phyloP scores from a whole-genome alignment of 148 eudicot genomes.

The Cornus controversa region DNA sequence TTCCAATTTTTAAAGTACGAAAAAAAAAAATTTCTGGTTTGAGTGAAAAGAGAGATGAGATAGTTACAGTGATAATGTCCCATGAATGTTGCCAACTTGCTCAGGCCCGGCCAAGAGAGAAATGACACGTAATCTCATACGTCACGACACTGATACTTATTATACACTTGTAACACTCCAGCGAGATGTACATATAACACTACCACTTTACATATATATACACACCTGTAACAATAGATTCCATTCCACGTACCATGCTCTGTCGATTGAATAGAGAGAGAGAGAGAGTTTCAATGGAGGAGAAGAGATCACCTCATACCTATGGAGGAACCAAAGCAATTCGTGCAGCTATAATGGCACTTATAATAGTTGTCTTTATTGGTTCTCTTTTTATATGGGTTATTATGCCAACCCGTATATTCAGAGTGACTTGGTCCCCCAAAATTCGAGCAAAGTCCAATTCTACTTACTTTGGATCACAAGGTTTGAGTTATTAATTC shows the following conservation, averaged over 20 bases:
- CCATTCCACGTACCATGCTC: neutral
- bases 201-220: neutral
- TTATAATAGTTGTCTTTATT: conserved; percentile 23
- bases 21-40: no score
- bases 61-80: no score
- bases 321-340: conserved; percentile 3
- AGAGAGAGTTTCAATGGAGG: conserved; percentile 1
- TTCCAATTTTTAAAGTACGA: no score
- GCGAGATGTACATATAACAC: neutral
- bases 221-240: neutral
- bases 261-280: neutral
- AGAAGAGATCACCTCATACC: neutral
- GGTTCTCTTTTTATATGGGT: conserved; percentile 50
- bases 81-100: neutral
- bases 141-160: neutral
- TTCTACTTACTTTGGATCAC: conserved; percentile 57
- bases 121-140: neutral
- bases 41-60: no score
- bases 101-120: neutral
- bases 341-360: neutral
- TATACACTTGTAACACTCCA: neutral
- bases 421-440: conserved; percentile 29
- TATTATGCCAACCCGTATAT: conserved; percentile 38
- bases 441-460: conserved; percentile 18
- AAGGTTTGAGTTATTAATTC: conserved; percentile 39